Conservation (phyloP, 352 stramenopile genomes). For the Synura sp. region DNA sequence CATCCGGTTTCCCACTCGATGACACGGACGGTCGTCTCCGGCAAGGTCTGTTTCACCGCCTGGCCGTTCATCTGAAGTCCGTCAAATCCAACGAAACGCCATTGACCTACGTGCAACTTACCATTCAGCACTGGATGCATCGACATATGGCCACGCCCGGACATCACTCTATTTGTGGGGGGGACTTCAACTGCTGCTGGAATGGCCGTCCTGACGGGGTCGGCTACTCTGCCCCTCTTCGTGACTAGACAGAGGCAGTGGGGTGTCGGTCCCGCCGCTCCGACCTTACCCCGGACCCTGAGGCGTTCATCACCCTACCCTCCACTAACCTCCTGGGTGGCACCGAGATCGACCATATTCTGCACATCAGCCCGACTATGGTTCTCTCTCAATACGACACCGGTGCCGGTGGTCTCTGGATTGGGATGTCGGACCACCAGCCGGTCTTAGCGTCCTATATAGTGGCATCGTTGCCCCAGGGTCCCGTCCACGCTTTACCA, state of each 20-base stretch:
- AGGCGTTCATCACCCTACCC: not conserved
- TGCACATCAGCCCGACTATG: not conserved
- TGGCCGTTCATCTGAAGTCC: not conserved
- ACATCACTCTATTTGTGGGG: conserved; percentile 12
- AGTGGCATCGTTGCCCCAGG: not conserved
- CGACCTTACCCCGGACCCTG: not conserved
- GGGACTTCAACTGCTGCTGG: conserved; percentile 15
- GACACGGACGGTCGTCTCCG: too few relatives aligned
- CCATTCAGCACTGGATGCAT: too few relatives aligned
- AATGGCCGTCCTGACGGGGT: not conserved
- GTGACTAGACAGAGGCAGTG: not conserved
- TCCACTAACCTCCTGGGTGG: not conserved
- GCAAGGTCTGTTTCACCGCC: too few relatives aligned
- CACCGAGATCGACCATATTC: conserved; percentile 18
- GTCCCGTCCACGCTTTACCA: not conserved
- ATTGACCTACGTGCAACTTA: not conserved
- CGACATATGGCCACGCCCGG: not conserved
- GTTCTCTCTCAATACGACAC: conserved; percentile 1
- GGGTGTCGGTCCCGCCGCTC: not conserved
- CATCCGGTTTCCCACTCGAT: too few relatives aligned
- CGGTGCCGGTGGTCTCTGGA: not conserved
- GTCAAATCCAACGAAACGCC: not conserved
- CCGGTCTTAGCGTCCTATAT: not conserved
- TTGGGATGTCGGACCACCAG: not conserved
- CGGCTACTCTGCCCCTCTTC: not conserved